Conservation (phyloP, 83 land plant species). For the Isoetes engelmannii region DNA sequence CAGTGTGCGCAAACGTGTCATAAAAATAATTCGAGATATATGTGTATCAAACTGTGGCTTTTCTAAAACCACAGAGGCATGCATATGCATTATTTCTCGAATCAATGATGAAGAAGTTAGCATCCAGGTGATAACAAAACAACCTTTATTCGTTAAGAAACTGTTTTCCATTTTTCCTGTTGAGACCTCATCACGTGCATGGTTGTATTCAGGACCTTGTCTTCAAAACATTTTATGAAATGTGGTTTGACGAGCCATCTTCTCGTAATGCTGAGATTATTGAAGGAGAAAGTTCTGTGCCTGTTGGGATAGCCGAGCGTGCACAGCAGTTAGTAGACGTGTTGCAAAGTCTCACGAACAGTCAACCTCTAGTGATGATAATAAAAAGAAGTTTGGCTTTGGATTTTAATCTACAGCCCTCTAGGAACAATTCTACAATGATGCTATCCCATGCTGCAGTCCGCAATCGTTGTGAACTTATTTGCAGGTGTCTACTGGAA, state of each 20-base stretch:
- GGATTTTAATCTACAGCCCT: conserved; percentile 78
- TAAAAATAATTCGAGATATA: conserved; percentile 85
- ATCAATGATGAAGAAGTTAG: conserved; percentile 96
- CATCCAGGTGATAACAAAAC: conserved; percentile 44
- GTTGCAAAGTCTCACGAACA: conserved; percentile 55
- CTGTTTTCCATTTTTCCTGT: neutral
- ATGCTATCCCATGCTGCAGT: conserved; percentile 63
- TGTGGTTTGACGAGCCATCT: conserved; percentile 91
- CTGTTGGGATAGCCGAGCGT: conserved; percentile 67
- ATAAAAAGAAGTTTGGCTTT: conserved; percentile 82
- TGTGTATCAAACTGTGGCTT: conserved; percentile 75
- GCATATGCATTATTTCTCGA: conserved; percentile 87
- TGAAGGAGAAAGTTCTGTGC: conserved; percentile 70
- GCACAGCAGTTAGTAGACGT: conserved; percentile 96
- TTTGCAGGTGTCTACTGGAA: conserved; percentile 91
- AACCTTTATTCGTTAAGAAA: neutral
- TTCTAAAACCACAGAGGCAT: conserved; percentile 65
- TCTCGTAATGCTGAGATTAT: conserved; percentile 36
- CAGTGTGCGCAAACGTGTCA: conserved; percentile 95
- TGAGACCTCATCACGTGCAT: neutral
- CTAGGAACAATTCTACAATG: conserved; percentile 65
- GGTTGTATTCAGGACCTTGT: conserved; percentile 76
- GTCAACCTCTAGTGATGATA: conserved; percentile 70
- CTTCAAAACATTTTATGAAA: conserved; percentile 93
- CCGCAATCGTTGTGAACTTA: conserved; percentile 78